A percentile compares a stretch with the other conserved stretches of the same genome.
phyloP scores from a whole-genome alignment of 208 protist species.

The Crithidia acanthocephali region DNA sequence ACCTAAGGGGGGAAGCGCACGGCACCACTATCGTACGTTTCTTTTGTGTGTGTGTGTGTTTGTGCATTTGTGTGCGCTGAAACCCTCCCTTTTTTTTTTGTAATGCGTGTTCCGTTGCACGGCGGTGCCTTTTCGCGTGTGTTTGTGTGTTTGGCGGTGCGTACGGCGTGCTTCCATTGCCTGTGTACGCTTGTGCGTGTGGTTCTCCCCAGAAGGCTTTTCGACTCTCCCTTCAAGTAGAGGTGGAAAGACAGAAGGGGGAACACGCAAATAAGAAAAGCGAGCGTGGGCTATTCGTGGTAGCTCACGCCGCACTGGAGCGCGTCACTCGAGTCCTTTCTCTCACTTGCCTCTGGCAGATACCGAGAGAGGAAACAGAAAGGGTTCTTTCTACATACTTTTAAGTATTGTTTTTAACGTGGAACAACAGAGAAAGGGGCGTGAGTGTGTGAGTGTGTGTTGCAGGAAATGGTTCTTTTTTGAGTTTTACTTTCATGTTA shows the following conservation, averaged over 20 bases:
- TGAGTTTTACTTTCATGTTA: constrained; percentile 1
- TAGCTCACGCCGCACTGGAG: no score
- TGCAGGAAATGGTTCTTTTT: background rate
- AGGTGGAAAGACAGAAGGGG: no score
- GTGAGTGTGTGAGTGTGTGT: background rate
- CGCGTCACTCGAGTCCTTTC: no score
- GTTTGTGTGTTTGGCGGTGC: background rate
- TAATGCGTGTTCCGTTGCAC: no score
- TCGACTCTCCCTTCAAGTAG: background rate
- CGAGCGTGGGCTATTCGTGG: no score
- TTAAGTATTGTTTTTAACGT: constrained; percentile 4
- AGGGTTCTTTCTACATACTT: background rate
- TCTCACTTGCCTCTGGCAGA: no score
- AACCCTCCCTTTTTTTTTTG: no score
- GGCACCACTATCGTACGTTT: background rate
- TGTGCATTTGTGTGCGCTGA: constrained; percentile 4
- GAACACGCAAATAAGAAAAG: no score
- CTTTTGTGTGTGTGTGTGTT: constrained; percentile 1
- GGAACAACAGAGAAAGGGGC: constrained; percentile 7
- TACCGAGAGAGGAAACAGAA: background rate
- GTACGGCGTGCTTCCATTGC: no score
- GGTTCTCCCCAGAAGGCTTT: background rate
- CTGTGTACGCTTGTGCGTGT: no score
- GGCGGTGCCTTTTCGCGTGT: no score
- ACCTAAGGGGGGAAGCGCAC: background rate